Percentiles rank a stretch among this genome's conserved stretches.
phyloP scores from a whole-genome alignment of 139 green algal genomes.

The Gonium pectorale region DNA sequence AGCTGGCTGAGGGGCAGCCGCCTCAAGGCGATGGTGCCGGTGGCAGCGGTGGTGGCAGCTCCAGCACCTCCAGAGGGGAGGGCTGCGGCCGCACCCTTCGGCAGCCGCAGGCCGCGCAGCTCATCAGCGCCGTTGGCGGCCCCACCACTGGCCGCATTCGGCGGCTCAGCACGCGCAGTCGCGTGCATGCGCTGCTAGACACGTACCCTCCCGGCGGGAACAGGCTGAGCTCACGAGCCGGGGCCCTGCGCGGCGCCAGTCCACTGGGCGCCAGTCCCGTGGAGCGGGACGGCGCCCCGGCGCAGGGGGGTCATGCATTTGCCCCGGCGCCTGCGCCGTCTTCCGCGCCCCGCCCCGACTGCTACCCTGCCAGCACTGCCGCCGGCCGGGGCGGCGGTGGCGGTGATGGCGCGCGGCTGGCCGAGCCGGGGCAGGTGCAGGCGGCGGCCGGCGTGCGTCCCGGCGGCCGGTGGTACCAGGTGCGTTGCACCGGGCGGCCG shows the following conservation, averaged over 20 bases:
- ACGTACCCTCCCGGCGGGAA: background rate
- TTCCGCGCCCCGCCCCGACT: background rate
- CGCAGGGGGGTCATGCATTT: too few species aligned
- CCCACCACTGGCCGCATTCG: background rate
- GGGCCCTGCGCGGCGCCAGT: background rate
- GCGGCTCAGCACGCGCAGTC: conserved; percentile 3
- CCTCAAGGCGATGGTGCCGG: too few species aligned
- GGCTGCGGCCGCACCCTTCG: too few species aligned
- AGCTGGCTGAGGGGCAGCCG: too few species aligned
- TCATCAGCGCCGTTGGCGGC: too few species aligned
- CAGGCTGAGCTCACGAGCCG: background rate
- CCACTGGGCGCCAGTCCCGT: background rate
- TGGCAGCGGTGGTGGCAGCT: too few species aligned
- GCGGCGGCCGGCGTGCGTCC: background rate
- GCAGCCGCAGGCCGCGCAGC: too few species aligned
- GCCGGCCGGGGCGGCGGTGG: background rate
- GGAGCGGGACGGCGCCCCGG: too few species aligned
- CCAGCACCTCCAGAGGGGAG: too few species aligned
- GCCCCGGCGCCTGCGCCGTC: too few species aligned
- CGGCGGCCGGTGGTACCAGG: conserved; percentile 15
- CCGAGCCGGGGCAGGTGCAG: background rate
- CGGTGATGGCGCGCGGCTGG: background rate
- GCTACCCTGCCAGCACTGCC: background rate
- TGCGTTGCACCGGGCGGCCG: background rate
- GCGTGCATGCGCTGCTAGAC: background rate